These are phyloP conservation scores for Olyra latifolia DNA, from an alignment of 176 grass and related monocot genomes.

Conservation along the genomic window DNA sequence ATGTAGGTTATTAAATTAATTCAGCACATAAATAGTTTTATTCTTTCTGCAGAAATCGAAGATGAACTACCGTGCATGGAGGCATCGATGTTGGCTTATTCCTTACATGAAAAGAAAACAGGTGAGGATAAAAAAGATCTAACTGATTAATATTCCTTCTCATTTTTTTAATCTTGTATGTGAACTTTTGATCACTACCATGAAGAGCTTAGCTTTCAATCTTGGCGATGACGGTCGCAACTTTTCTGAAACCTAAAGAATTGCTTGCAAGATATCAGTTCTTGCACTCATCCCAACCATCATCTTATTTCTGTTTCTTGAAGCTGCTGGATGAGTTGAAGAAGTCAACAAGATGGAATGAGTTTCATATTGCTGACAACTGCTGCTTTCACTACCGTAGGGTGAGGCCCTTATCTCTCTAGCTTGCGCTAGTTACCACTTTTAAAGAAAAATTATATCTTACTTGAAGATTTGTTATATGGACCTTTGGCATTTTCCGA, in stretches of 20 bases:
- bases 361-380: slow-evolving; percentile 84
- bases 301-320: slow-evolving; percentile 29
- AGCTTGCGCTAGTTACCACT: background rate
- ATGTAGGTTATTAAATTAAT: slow-evolving; percentile 12
- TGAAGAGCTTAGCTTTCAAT: background rate
- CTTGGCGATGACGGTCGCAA: background rate
- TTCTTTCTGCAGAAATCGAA: slow-evolving; percentile 79
- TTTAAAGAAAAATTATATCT: background rate
- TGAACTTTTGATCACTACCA: background rate
- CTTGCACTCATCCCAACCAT: background rate
- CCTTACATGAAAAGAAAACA: slow-evolving; percentile 70
- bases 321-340: slow-evolving; percentile 77
- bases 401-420: slow-evolving; percentile 41
- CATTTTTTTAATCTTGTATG: background rate
- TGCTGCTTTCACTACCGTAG: slow-evolving; percentile 83
- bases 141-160: background rate
- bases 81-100: slow-evolving; percentile 88
- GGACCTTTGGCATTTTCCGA: background rate
- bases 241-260: background rate
- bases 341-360: slow-evolving; percentile 72
- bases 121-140: slow-evolving; percentile 29
- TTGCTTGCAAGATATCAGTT: background rate
- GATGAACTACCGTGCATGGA: slow-evolving; percentile 98
- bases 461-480: background rate
- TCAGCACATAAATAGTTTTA: background rate